phyloP scores from a whole-genome alignment of 768 basidiomycete species.

The Trametes punicea region DNA sequence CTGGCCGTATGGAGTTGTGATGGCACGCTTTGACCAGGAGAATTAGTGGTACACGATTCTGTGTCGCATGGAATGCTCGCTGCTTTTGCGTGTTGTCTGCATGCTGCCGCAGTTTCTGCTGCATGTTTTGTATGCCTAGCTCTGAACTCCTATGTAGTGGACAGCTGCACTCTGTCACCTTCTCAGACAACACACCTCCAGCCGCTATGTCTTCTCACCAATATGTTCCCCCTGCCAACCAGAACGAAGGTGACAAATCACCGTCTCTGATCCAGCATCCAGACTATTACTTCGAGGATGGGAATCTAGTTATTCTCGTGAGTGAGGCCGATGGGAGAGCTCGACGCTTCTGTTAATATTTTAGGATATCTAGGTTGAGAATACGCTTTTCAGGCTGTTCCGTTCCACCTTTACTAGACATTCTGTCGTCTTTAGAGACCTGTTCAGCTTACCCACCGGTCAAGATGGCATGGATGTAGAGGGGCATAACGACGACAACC shows the following conservation, averaged over 20 bases:
- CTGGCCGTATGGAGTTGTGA: too few species aligned
- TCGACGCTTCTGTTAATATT: not conserved
- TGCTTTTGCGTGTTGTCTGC: not conserved
- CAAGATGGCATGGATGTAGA: constrained; percentile 18
- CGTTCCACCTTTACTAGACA: constrained; percentile 63
- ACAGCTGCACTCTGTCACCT: too few species aligned
- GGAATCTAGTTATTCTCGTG: constrained; percentile 53
- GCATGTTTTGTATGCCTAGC: not conserved
- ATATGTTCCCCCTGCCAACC: not conserved
- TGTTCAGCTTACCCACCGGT: constrained; percentile 22
- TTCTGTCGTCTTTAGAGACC: constrained; percentile 34
- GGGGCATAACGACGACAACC: constrained; percentile 29
- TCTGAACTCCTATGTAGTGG: not conserved
- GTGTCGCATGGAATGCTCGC: not conserved
- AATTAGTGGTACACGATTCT: not conserved
- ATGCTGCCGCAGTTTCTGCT: constrained; percentile 4
- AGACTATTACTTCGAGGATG: constrained; percentile 50
- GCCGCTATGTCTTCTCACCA: not conserved
- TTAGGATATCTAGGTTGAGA: constrained; percentile 50
- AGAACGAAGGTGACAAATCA: constrained; percentile 14
- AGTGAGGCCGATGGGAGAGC: constrained; percentile 10
- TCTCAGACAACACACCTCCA: too few species aligned
- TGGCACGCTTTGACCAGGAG: too few species aligned
- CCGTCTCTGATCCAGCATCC: constrained; percentile 19
- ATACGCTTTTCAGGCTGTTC: constrained; percentile 54